phyloP scores from a whole-genome alignment of 306 rosid species.

The Corylus americana region DNA sequence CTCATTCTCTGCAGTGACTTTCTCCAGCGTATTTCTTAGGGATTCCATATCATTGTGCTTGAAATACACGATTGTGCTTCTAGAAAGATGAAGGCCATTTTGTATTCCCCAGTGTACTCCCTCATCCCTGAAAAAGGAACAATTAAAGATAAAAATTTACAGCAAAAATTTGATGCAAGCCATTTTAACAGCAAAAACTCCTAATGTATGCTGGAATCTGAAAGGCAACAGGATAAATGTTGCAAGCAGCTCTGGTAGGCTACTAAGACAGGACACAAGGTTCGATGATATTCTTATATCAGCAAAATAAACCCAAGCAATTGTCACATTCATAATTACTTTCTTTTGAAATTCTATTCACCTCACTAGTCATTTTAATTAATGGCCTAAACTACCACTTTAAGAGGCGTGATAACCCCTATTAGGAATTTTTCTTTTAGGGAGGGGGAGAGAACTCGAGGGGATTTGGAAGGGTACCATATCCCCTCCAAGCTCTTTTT shows the following conservation, averaged over 20 bases:
- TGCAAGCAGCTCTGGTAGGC: not conserved
- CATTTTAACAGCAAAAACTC: constrained; percentile 2
- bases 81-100: constrained; percentile 83
- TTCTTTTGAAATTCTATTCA: not conserved
- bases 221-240: not conserved
- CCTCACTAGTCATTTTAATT: not conserved
- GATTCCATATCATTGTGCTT: constrained; percentile 92
- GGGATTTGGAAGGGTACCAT: no score
- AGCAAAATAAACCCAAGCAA: constrained; percentile 18
- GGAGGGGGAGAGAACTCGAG: not conserved
- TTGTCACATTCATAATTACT: constrained; percentile 10
- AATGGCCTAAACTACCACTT: not conserved
- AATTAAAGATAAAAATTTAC: constrained; percentile 13
- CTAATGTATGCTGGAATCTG: not conserved
- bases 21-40: constrained; percentile 72
- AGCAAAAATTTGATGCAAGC: not conserved
- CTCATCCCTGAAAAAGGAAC: constrained; percentile 68
- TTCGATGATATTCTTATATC: constrained; percentile 9
- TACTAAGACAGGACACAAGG: not conserved
- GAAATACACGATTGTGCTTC: constrained; percentile 87
- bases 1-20: constrained; percentile 59
- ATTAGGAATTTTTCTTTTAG: not conserved
- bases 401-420: no score
- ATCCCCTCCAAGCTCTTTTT: no score
- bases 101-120: constrained; percentile 99